Percentiles rank a stretch among this genome's conserved stretches.
Conservation (phyloP, 1,284 basidiomycete species). For the Gymnopus androsaceus region DNA sequence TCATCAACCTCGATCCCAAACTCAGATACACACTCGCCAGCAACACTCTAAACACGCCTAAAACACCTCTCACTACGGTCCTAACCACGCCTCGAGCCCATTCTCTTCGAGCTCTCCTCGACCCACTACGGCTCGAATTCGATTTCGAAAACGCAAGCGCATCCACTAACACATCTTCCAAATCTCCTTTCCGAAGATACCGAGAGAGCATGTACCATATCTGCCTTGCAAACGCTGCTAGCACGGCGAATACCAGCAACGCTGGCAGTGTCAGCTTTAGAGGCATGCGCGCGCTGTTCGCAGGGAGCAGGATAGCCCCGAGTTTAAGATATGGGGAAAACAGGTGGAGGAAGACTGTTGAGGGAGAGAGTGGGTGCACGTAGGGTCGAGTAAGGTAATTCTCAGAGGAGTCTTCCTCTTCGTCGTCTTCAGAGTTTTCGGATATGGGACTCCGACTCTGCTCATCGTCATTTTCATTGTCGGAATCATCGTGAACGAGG, state of each 20-base stretch:
- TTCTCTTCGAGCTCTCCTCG: constrained; percentile 44
- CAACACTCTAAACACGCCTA: constrained; percentile 47
- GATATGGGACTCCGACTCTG: neutral
- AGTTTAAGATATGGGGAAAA: constrained; percentile 68
- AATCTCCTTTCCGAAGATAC: constrained; percentile 61
- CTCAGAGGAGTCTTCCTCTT: constrained; percentile 52
- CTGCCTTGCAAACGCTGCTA: constrained; percentile 64
- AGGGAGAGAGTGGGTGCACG: constrained; percentile 55
- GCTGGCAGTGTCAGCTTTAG: constrained; percentile 52
- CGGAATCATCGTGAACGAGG: constrained; percentile 45
- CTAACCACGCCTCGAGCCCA: constrained; percentile 35
- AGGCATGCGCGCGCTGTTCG: constrained; percentile 46
- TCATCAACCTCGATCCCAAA: too few species aligned
- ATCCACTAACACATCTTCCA: constrained; percentile 65
- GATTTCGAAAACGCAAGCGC: constrained; percentile 63
- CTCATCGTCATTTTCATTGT: neutral
- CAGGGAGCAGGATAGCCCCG: constrained; percentile 62
- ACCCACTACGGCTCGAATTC: constrained; percentile 44
- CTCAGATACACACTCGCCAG: constrained; percentile 60
- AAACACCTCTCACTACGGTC: constrained; percentile 40
- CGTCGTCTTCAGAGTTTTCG: constrained; percentile 19
- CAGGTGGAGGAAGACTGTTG: constrained; percentile 68
- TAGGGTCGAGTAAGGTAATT: constrained; percentile 43
- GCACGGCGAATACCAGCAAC: constrained; percentile 52
- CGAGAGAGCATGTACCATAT: constrained; percentile 74